phyloP scores from a whole-genome alignment of 129 eudicot species.

The Helichrysum umbraculigerum region DNA sequence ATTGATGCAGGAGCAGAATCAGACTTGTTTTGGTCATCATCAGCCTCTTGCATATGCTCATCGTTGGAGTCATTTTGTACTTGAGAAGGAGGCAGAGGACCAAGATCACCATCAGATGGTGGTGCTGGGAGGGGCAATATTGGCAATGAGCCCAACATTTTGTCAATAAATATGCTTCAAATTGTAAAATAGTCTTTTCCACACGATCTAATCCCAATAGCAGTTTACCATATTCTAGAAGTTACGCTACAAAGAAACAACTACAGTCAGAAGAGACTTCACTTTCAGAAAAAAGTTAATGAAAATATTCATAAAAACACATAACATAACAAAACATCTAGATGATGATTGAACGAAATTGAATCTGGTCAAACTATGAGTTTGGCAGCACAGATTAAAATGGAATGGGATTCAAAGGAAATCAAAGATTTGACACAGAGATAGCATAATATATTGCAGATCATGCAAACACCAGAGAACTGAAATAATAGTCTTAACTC shows the following conservation, averaged over 20 bases:
- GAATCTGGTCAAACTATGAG: neutral
- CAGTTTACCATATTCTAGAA: constrained; percentile 28
- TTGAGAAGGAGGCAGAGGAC: constrained; percentile 75
- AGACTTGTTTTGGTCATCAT: constrained; percentile 42
- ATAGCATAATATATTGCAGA: neutral
- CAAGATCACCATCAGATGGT: constrained; percentile 81
- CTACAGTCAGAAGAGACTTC: neutral
- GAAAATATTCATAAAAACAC: neutral
- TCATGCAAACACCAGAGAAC: neutral
- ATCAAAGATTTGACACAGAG: neutral
- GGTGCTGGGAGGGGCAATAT: constrained; percentile 95
- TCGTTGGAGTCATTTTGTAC: constrained; percentile 49
- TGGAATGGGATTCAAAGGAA: neutral
- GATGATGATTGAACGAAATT: neutral
- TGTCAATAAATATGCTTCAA: neutral
- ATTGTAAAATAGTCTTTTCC: neutral
- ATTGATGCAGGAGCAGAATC: constrained; percentile 52
- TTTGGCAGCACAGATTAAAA: neutral
- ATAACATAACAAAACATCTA: neutral
- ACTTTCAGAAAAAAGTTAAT: neutral
- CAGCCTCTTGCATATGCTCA: constrained; percentile 41
- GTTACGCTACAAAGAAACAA: constrained; percentile 26
- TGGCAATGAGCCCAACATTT: constrained; percentile 63
- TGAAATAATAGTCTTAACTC: too few relatives aligned
- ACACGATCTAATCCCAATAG: constrained; percentile 3